A percentile compares a stretch with the other conserved stretches of the same genome.
Evolutionary conservation across 768 basidiomycete genomes (phyloP).

Genomic region (Fomitopsis serialis): DNA sequence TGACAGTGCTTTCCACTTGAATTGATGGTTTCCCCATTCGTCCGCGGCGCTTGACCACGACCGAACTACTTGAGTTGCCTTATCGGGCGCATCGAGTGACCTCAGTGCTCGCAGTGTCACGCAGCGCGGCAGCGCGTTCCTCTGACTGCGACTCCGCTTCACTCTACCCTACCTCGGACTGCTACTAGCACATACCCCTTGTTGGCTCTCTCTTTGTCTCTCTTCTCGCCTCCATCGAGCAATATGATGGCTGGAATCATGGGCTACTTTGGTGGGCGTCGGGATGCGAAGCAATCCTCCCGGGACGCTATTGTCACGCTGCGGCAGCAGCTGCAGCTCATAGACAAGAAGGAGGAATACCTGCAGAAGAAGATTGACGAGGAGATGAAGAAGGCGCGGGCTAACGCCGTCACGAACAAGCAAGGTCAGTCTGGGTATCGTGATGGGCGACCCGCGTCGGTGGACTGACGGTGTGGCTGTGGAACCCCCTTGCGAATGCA

Average conservation of each 20-base stretch:
- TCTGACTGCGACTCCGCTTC: neutral
- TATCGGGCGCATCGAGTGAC: constrained; percentile 26
- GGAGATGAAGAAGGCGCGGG: constrained; percentile 84
- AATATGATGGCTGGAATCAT: constrained; percentile 72
- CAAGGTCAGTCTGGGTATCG: constrained; percentile 52
- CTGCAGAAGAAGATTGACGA: constrained; percentile 96
- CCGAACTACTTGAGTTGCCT: constrained; percentile 12
- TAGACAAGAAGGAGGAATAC: constrained; percentile 99
- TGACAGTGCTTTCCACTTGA: neutral
- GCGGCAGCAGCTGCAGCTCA: constrained; percentile 90
- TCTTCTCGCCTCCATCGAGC: neutral
- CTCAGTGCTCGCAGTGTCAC: constrained; percentile 2
- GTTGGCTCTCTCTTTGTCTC: neutral
- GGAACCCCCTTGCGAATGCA: constrained; percentile 24
- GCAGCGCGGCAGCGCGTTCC: neutral
- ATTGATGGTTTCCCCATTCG: neutral
- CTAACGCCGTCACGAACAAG: constrained; percentile 93
- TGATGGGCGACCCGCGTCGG: neutral
- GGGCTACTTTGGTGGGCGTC: constrained; percentile 84
- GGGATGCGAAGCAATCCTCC: constrained; percentile 79
- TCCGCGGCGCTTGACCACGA: neutral
- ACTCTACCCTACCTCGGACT: neutral
- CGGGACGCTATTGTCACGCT: constrained; percentile 91
- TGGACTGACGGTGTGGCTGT: neutral
- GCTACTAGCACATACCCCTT: neutral